Conservation (phyloP, 345 rosid species). For the Cochlearia excelsa region DNA sequence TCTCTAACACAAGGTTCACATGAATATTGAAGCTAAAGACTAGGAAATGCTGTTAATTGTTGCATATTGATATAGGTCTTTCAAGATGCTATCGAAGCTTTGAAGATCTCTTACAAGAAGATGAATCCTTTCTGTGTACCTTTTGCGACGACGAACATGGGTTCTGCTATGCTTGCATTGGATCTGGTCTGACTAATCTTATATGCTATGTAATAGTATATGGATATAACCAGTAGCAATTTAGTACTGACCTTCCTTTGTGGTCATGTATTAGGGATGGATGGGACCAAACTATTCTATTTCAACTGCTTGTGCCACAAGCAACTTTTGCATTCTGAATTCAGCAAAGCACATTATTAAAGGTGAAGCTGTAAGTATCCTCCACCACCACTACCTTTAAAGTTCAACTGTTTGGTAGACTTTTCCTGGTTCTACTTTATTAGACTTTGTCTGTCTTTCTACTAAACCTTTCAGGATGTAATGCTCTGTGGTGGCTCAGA, state of each 20-base stretch:
- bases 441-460: not conserved
- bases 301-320: conserved; percentile 93
- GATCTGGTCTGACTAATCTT: conserved; percentile 66
- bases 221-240: conserved; percentile 3
- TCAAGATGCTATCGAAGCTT: conserved; percentile 84
- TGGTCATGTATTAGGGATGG: conserved; percentile 67
- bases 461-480: conserved; percentile 53
- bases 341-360: conserved; percentile 89
- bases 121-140: conserved; percentile 97
- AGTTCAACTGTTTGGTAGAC: conserved; percentile 18
- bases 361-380: conserved; percentile 92
- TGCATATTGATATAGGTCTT: conserved; percentile 58
- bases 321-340: conserved; percentile 89
- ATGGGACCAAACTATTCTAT: conserved; percentile 99
- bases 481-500: conserved; percentile 97
- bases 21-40: not conserved
- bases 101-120: conserved; percentile 80
- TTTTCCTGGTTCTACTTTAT: conserved; percentile 17
- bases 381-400: conserved; percentile 2
- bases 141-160: conserved; percentile 97
- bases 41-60: not conserved
- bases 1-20: not conserved
- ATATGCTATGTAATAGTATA: conserved; percentile 9
- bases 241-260: conserved; percentile 19
- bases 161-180: conserved; percentile 98